Conservation (phyloP, 371 early-diverging fungal species). For the Phascolomyces articulosus region DNA sequence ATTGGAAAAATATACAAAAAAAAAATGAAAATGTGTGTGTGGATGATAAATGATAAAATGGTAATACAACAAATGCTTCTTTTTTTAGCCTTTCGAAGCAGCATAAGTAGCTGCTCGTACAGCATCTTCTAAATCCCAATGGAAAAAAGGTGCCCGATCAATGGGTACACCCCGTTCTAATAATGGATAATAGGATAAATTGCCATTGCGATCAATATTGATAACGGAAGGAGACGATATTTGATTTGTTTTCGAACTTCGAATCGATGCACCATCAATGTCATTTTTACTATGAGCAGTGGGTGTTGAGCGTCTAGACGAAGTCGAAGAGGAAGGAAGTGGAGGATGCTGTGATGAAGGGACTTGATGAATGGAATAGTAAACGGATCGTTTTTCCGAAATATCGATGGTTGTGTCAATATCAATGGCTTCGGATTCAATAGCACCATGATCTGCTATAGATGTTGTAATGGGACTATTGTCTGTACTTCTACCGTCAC, state of each 20-base stretch:
- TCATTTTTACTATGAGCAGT: not conserved
- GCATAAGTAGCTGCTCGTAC: conserved; percentile 25
- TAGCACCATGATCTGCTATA: not conserved
- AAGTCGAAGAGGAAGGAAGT: not conserved
- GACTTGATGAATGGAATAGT: conserved; percentile 5
- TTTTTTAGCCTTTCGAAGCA: conserved; percentile 2
- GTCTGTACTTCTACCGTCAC: not conserved
- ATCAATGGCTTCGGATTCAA: conserved; percentile 3
- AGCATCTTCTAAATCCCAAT: conserved; percentile 40
- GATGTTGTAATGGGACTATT: not conserved
- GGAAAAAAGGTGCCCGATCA: conserved; percentile 34
- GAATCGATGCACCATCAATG: not conserved
- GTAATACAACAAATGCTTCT: too few relatives aligned
- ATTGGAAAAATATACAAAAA: not conserved
- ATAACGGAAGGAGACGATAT: conserved; percentile 5
- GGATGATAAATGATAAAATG: not conserved
- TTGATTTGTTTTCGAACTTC: not conserved
- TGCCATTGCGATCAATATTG: conserved; percentile 7
- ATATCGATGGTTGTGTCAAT: not conserved
- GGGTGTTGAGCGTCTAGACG: conserved; percentile 1
- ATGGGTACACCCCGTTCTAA: conserved; percentile 22
- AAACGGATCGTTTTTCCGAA: conserved; percentile 10
- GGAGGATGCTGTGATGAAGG: not conserved
- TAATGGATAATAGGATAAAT: conserved; percentile 5
- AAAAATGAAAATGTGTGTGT: not conserved